Evolutionary conservation across 345 rosid genomes (phyloP).

Genomic region (Toxicodendron radicans): DNA sequence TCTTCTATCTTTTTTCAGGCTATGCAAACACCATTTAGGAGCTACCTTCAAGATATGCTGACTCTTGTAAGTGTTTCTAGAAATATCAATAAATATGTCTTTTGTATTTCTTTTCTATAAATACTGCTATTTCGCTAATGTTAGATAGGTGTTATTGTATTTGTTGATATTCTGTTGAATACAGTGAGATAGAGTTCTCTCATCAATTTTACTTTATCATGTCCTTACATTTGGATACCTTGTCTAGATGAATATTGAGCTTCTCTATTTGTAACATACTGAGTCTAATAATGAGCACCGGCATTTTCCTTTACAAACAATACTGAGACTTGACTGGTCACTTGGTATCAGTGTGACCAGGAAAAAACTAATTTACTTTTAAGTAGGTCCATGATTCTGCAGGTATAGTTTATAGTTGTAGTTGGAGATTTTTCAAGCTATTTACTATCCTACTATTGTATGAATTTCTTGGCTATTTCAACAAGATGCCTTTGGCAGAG

Average conservation of each 20-base stretch:
- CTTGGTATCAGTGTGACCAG: neutral
- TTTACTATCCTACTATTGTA: too few relatives aligned
- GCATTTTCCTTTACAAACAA: neutral
- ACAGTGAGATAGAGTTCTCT: neutral
- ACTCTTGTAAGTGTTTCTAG: constrained; percentile 63
- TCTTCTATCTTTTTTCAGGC: constrained; percentile 40
- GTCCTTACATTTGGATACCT: neutral
- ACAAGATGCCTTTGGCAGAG: too few relatives aligned
- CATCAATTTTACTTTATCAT: neutral
- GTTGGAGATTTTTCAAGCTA: neutral
- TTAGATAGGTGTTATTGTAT: neutral
- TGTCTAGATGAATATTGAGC: neutral
- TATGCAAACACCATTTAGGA: constrained; percentile 87
- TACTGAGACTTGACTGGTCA: neutral
- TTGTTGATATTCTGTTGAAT: neutral
- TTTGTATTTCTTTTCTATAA: neutral
- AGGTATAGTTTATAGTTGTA: neutral
- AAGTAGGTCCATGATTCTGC: neutral
- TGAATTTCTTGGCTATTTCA: too few relatives aligned
- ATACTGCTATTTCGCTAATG: too few relatives aligned
- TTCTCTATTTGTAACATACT: neutral
- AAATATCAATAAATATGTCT: neutral
- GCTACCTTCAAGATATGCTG: constrained; percentile 88
- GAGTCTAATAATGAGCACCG: neutral
- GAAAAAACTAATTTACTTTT: neutral